These are phyloP conservation scores for Abortiporus biennis DNA, from an alignment of 1,284 basidiomycete genomes.

Conservation along the genomic window DNA sequence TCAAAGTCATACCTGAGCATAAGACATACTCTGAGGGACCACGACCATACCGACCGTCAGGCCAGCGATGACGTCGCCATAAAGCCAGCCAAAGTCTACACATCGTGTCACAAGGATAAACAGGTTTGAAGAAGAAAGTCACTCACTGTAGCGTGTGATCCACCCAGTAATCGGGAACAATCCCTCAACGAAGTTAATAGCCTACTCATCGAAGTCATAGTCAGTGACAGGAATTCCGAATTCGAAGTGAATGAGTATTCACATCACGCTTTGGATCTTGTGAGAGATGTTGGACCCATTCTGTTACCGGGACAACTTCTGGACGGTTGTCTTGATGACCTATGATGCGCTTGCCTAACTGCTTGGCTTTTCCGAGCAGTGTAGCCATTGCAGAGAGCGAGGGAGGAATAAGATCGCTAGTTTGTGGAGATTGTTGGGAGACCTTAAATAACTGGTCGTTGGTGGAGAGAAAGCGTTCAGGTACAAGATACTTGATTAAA, in stretches of 20 bases:
- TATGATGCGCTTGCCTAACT: constrained; percentile 52
- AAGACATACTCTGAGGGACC: constrained; percentile 87
- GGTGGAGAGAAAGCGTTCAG: too few species aligned
- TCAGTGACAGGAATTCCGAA: constrained; percentile 4
- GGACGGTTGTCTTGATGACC: constrained; percentile 52
- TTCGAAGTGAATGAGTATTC: constrained; percentile 15
- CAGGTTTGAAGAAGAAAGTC: not conserved
- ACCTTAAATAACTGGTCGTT: too few species aligned
- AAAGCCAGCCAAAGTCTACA: constrained; percentile 69
- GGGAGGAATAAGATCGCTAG: constrained; percentile 2
- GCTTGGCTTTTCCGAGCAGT: constrained; percentile 29
- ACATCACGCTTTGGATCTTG: constrained; percentile 44
- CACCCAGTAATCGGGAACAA: constrained; percentile 83
- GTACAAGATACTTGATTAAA: too few species aligned
- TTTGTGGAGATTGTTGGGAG: too few species aligned
- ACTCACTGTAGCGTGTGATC: constrained; percentile 79
- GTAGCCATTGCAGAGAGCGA: constrained; percentile 10
- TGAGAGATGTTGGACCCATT: constrained; percentile 41
- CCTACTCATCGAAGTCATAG: constrained; percentile 30
- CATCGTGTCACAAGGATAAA: constrained; percentile 8
- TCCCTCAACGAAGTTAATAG: constrained; percentile 52
- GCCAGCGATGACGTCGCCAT: constrained; percentile 83
- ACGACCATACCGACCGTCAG: constrained; percentile 89
- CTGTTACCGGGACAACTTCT: constrained; percentile 47
- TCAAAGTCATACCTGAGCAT: constrained; percentile 48